Evolutionary conservation across 2,329 filamentous ascomycete genomes (phyloP), one percentile per base, ranked within the genome.

Genomic region (Immersiporthe knoxdaviesiana): DNA sequence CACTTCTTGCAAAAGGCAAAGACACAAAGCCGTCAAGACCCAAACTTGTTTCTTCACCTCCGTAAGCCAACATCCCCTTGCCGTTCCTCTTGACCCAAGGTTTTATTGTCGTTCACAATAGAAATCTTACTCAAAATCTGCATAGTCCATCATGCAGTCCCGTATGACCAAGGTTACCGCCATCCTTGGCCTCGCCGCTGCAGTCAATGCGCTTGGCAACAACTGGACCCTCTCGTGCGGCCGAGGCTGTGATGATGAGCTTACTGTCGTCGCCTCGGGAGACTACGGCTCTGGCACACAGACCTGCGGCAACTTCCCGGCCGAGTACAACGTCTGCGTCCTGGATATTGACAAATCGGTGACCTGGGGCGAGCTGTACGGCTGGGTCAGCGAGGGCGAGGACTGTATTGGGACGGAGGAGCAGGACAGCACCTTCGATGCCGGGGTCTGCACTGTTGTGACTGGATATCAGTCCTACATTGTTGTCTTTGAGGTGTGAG

Each of bases 221-320:
- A 39, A 12, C 61, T 63, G 61, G 61, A 32, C 24, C 24, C 61
- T 63, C 39, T 44, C 61, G 12, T 63, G 61, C 16, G 61, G 61
- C 24, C 50, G 61, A 16, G 32, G 10, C 61, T 63, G 61, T 27
- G 27, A 44, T 12, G 59, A 30, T 16, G 24, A 18, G 4, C 24
- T 32, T 11, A 32, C 37, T 1, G 24, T 50, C 27, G 7, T 59
- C 56, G 24, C n/a, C 14, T 30, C 61, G 11, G 61, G 61, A 27
- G 61, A 63, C 41, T 63, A 47, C 39, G 27, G 14, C 8, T 44
- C 61, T 3, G 41, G 27, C 37, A 63, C 61, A 12, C 61, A 63
- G 39, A 47, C 61, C 39, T 63, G 61, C 61, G 27, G 24, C 61
- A 63, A 63, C 27, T 63, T 63, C 27, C 21, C 37, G 4, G n/a